Conservation (phyloP, 345 rosid genomes). For the Jatropha curcas region DNA sequence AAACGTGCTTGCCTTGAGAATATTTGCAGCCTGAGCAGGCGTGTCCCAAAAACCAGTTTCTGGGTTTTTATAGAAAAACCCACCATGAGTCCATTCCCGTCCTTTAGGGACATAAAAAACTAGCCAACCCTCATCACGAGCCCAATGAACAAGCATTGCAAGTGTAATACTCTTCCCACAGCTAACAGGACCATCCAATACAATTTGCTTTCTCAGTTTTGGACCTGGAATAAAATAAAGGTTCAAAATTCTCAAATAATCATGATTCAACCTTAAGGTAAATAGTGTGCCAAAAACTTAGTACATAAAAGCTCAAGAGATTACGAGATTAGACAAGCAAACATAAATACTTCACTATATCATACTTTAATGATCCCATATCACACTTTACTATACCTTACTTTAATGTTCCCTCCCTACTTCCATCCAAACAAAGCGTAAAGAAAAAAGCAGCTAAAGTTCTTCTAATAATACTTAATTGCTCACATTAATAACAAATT, state of each 20-base stretch:
- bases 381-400: no score
- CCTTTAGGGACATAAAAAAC: conserved; percentile 89
- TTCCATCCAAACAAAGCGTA: no score
- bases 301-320: not conserved
- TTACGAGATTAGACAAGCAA: not conserved
- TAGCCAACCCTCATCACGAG: conserved; percentile 95
- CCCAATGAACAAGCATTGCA: conserved; percentile 98
- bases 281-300: not conserved
- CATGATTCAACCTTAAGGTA: not conserved
- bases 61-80: conserved; percentile 75
- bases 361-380: no score
- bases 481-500: not conserved
- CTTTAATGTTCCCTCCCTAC: no score
- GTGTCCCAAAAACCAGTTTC: conserved; percentile 92
- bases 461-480: not conserved
- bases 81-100: conserved; percentile 92
- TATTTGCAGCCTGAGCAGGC: conserved; percentile 81
- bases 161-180: conserved; percentile 91
- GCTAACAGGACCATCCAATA: conserved; percentile 89
- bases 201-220: conserved; percentile 72
- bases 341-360: not conserved
- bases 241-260: not conserved
- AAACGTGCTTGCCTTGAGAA: conserved; percentile 65
- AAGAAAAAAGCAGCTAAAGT: no score
- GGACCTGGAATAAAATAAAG: conserved; percentile 39